Base-by-base conservation (phyloP, 768 basidiomycete genomes). In the Phylloporus arenicola region DNA sequence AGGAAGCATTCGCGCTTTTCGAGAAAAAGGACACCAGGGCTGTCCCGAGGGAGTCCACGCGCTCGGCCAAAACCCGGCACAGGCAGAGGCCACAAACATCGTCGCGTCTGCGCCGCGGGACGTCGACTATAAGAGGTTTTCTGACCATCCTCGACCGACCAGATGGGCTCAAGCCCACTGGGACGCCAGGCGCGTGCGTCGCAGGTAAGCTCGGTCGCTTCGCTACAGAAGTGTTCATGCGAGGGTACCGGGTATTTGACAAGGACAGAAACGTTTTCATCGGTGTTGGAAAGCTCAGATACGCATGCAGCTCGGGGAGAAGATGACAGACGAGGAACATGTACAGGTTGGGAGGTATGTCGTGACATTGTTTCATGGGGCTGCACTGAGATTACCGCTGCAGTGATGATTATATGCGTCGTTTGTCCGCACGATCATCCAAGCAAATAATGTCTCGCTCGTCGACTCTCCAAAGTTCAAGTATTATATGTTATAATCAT, bases 201-300 rank as follows among this genome's bases (percentile, higher is more conserved):
- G 19, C 24, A 4, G 13, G 3, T 14, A 22, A 6, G 11, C 16
- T 25, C 24, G 9, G 2, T 37, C 10, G 35, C 35, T 37, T 37
- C 17, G 7, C 4, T 37, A 61, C 65, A 95, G 95, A 97, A 78
- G 96, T 98, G 65, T 99, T 99, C 74, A 92, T 97, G 63, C 92
- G 96, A 43, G 96, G 94, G 9, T 99, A 98, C 80, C 94, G 97
- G 24, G 95, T 98, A 11, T 98, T 99, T 59, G 96, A 98, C 71
- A 87, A 68, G 77, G 83, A 84, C 41, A 83, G 83, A 34, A 84
- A 85, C 22, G 39, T 29, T 1, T 43, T 20, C 29, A 44, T 44
- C 49, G 85, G 86, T 56, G 76, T 76, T 55, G 75, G 81, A 39
- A 81, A 82, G 58, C 69, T 83, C 48, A 71, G 78, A 68, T 93